These are phyloP conservation scores for Podila minutissima DNA, from an alignment of 192 early-diverging fungal species.

Conservation along the genomic window DNA sequence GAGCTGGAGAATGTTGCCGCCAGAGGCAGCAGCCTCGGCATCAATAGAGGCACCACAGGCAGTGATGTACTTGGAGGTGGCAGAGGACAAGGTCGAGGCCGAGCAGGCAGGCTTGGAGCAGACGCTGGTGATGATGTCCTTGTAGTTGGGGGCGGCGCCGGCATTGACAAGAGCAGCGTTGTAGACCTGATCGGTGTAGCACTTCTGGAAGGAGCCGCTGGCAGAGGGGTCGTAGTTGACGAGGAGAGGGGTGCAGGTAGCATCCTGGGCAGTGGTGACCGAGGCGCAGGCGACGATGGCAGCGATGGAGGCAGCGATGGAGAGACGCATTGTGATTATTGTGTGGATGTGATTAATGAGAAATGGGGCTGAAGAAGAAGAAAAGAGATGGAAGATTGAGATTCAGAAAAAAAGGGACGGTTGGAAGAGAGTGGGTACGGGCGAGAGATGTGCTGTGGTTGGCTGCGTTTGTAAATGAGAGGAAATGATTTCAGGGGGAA, in stretches of 20 bases:
- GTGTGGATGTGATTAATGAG: not conserved
- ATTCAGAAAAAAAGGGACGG: not conserved
- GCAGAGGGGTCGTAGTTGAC: conserved; percentile 11
- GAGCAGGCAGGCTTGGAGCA: conserved; percentile 32
- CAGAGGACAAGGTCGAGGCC: conserved; percentile 9
- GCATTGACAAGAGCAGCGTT: conserved; percentile 20
- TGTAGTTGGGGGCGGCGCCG: conserved; percentile 21
- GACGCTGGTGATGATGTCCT: conserved; percentile 22
- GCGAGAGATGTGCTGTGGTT: no score
- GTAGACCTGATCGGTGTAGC: conserved; percentile 40
- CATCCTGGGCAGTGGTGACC: conserved; percentile 30
- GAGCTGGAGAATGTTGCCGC: conserved; percentile 34
- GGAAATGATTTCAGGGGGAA: no score
- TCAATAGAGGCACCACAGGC: conserved; percentile 33
- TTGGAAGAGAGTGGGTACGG: no score
- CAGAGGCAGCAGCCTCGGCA: conserved; percentile 10
- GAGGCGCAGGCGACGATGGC: conserved; percentile 22
- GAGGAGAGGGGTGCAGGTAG: conserved; percentile 29
- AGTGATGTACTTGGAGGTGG: conserved; percentile 30
- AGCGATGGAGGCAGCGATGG: conserved; percentile 15
- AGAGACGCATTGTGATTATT: conserved; percentile 23
- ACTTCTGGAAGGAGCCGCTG: conserved; percentile 30
- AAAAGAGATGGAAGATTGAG: not conserved
- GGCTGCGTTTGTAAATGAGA: no score
- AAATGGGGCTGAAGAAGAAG: not conserved